These are phyloP conservation scores for Botrytis fabae DNA, from an alignment of 2,329 filamentous ascomycete genomes.

Conservation along the genomic window DNA sequence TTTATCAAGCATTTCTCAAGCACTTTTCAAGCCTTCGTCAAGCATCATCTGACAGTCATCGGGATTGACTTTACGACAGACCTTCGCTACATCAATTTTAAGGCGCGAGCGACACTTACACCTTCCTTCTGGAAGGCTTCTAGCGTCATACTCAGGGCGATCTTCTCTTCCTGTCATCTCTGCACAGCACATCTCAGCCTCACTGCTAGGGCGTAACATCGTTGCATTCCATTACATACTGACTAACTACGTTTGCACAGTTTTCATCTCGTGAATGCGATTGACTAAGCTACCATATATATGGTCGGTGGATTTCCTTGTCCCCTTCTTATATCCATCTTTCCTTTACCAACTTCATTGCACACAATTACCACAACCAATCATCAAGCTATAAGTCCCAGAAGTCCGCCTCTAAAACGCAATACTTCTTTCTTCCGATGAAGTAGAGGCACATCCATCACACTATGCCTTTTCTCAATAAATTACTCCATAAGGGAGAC, in stretches of 20 bases:
- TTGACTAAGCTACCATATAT: not conserved
- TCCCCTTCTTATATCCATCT: not conserved
- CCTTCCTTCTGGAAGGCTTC: not conserved
- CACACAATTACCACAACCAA: not conserved
- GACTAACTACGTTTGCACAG: not conserved
- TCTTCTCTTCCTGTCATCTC: not conserved
- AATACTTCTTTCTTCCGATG: not conserved
- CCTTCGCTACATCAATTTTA: not conserved
- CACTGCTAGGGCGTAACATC: not conserved
- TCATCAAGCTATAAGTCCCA: not conserved
- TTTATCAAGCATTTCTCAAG: not conserved
- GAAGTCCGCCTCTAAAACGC: not conserved
- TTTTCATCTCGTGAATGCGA: not conserved
- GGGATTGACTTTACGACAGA: not conserved
- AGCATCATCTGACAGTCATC: not conserved
- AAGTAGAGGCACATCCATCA: not conserved
- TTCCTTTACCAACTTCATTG: not conserved
- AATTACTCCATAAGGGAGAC: not conserved
- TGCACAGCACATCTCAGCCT: conserved; percentile 3
- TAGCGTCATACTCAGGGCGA: not conserved
- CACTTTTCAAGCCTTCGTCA: not conserved
- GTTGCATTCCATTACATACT: not conserved
- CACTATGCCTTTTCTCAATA: conserved; percentile 2
- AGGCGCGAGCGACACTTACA: not conserved
- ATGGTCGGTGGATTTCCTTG: not conserved